Base-by-base conservation (phyloP, 2,329 filamentous ascomycete genomes). In the Cladosporium cucumerinum region DNA sequence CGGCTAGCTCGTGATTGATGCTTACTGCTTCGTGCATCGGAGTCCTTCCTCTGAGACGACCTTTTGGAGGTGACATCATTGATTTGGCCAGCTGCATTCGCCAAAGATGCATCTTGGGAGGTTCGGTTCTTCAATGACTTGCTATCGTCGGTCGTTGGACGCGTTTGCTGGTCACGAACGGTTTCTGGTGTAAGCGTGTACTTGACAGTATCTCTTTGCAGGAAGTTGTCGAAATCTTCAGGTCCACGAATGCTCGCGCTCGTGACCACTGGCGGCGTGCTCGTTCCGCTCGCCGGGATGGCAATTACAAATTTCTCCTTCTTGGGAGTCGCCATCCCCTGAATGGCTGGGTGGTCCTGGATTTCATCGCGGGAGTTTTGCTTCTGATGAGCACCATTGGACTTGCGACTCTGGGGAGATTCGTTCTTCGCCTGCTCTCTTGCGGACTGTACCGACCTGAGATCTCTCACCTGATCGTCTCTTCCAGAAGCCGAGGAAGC, bases 121-220 rank as follows among this genome's bases (percentile, higher is more conserved):
- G 26, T 49, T 43, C 60, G 23, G 12, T 57, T 36, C 16, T 51
- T 28, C 21, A 52, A 43, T 14, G 36, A 32, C 28, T 52, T 64
- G 39, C 26, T 36, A 8, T 58, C 62, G 5, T 30, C 61, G 21
- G 54, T 59, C 63, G 79, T 76, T 14, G 30, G 59, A 14, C 48
- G 48, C 32, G 59, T 32, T 18, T 21, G 23, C 21, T 75, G 67
- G 62, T 80, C 80, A 49, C 80, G 78, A 70, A 82, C 78, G 55
- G 72, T 77, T 63, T 81, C 76, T 25, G 81, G 81, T 14, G 81
- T 82, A 61, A 83, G 72, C 7, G 81, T 82, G 70, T 80, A 82
- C 69, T 83, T 82, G 25, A 82, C 79, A 5, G 81, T 82, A 30
- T 82, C 75, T 21, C 79, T 75, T 69, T 80, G 78, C 49, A 83